phyloP scores from a whole-genome alignment of 2,329 filamentous ascomycete genomes.

The Monosporascus sp. region DNA sequence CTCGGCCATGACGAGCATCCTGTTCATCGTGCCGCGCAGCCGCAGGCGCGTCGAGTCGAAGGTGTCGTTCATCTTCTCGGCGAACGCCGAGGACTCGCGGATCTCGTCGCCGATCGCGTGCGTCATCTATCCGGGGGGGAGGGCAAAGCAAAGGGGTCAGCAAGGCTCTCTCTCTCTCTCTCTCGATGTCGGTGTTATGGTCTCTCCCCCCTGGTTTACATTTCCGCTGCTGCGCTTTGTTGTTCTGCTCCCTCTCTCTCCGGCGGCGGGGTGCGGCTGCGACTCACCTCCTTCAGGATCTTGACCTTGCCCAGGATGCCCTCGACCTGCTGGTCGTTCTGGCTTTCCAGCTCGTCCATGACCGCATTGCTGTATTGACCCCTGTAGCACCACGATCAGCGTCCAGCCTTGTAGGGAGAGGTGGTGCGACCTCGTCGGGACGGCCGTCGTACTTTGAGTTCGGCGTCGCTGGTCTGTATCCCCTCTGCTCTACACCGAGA shows the following conservation, averaged over 20 bases:
- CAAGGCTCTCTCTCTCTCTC: not conserved
- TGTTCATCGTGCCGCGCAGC: slow-evolving; percentile 88
- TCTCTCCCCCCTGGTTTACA: not conserved
- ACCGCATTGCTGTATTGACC: slow-evolving; percentile 93
- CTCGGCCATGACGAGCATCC: slow-evolving; percentile 95
- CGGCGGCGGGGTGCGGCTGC: not conserved
- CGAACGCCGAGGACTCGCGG: slow-evolving; percentile 78
- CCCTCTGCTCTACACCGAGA: slow-evolving; percentile 24
- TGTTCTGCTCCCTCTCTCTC: slow-evolving; percentile 2
- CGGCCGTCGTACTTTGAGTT: slow-evolving; percentile 52
- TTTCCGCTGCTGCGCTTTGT: slow-evolving; percentile 5
- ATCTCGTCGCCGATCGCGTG: slow-evolving; percentile 94
- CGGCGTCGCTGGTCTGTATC: slow-evolving; percentile 65
- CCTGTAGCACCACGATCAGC: slow-evolving; percentile 34
- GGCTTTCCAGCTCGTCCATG: slow-evolving; percentile 87
- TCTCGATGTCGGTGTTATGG: not conserved
- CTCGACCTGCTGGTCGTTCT: slow-evolving; percentile 86
- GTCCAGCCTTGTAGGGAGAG: not conserved
- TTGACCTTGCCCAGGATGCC: slow-evolving; percentile 89
- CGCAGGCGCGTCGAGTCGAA: slow-evolving; percentile 82
- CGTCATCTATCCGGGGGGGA: slow-evolving; percentile 60
- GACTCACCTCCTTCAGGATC: slow-evolving; percentile 79
- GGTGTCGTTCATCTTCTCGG: slow-evolving; percentile 92
- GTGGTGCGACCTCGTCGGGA: not conserved
- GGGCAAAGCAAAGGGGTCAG: no score